Percentiles rank a stretch among this genome's conserved stretches.
Conservation (phyloP, 1,284 basidiomycete species). For the Apiotrichum montevideense region DNA sequence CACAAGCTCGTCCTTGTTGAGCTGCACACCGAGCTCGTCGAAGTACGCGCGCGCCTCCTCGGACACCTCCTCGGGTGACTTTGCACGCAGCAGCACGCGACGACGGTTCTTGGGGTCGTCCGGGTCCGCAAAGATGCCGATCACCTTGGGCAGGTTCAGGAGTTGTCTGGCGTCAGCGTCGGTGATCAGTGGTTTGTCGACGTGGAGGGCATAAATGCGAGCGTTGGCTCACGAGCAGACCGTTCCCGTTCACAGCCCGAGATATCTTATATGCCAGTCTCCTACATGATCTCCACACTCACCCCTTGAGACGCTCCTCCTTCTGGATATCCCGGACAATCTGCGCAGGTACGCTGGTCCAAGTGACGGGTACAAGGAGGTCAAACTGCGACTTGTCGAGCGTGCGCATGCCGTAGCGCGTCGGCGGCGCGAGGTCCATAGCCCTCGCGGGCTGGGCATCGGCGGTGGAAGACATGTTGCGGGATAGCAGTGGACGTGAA, state of each 20-base stretch:
- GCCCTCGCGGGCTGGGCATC: neutral
- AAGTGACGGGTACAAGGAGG: slow-evolving; percentile 60
- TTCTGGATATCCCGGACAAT: slow-evolving; percentile 57
- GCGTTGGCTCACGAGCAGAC: too few relatives aligned
- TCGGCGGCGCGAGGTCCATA: slow-evolving; percentile 28
- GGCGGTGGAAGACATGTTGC: neutral
- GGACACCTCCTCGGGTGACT: slow-evolving; percentile 60
- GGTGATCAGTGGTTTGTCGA: neutral
- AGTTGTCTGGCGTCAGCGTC: slow-evolving; percentile 47
- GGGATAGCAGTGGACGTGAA: neutral
- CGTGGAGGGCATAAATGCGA: too few relatives aligned
- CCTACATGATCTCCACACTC: slow-evolving; percentile 21
- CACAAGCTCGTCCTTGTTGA: slow-evolving; percentile 58
- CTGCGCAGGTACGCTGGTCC: slow-evolving; percentile 57
- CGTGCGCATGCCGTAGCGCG: slow-evolving; percentile 35
- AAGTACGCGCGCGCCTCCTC: slow-evolving; percentile 56
- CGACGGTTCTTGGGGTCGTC: slow-evolving; percentile 49
- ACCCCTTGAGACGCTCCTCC: slow-evolving; percentile 58
- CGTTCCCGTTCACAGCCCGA: too few relatives aligned
- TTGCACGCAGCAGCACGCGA: slow-evolving; percentile 59
- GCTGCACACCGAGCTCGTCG: slow-evolving; percentile 52
- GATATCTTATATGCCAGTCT: too few relatives aligned
- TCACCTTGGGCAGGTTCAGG: slow-evolving; percentile 62
- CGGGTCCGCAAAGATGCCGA: slow-evolving; percentile 56
- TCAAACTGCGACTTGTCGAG: slow-evolving; percentile 63